Base-by-base conservation (phyloP, 2,329 filamentous ascomycete species). In the Sarocladiaceae sp. region DNA sequence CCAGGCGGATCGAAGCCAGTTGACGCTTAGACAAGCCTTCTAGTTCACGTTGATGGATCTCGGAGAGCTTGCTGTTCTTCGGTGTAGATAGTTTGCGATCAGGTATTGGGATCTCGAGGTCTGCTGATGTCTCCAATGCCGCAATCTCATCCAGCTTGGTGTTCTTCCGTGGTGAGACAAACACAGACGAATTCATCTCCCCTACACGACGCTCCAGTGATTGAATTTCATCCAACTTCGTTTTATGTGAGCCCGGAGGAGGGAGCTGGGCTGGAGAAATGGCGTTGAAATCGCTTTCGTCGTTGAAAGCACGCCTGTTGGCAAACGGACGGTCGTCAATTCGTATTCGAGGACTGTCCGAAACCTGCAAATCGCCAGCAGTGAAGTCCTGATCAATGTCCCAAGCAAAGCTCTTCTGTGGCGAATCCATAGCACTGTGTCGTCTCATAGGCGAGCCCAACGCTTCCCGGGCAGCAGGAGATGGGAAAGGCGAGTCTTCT, bases 301-400 rank as follows among this genome's bases (percentile, higher is more conserved):
- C 63, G 35, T 64, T 61, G 26, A 67, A 66, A 7, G 60, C 57
- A 5, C 67, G 62, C 11, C 68, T 65, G 47, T 64, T 63, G 11
- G 62, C 67, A 52, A 70, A 70, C 1, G 66, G 71, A 26, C 66
- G 63, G 26, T 64, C 63, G 23, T 58, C 64, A 20, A 72, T 64
- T 25, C 63, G 67, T 50, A 82, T 71, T 28, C 76, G 74, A n/a
- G 79, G 79, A 55, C 79, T 83, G 56, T 77, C 70, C 0, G 80
- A 83, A 29, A 78, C 60, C 53, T 82, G 78, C 35, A 82, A 54
- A 53, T 82, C 79, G 37, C 73, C 71, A 11, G 74, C 79, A 1
- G 80, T 82, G 56, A 83, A 82, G 52, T 83, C 80, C 4, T 75
- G 73, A 29, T 83, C 79, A 6, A 80, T 63, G 52, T 82, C 68